These are phyloP conservation scores for Phytopythium chamaehyphon DNA, from an alignment of 352 stramenopile genomes.

Conservation along the genomic window DNA sequence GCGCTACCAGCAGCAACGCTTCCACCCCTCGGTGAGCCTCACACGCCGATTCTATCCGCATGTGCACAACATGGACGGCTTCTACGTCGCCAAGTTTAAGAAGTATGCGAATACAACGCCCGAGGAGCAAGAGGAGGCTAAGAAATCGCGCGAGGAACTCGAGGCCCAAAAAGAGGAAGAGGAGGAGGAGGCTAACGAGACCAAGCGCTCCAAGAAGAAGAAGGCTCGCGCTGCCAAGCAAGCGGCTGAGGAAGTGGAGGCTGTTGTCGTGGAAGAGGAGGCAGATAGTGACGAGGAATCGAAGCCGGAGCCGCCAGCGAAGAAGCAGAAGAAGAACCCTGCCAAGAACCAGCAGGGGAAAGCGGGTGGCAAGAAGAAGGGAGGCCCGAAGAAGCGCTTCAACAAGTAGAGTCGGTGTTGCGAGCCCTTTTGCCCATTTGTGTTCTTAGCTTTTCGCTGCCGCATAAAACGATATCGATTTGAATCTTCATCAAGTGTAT, in stretches of 20 bases:
- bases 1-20: conserved; percentile 95
- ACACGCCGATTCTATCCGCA: conserved; percentile 99
- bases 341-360: conserved; percentile 11
- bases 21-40: conserved; percentile 95
- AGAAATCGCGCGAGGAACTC: conserved; percentile 69
- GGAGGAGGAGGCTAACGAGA: conserved; percentile 61
- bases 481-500: background rate
- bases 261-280: conserved; percentile 55
- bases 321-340: conserved; percentile 20
- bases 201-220: conserved; percentile 83
- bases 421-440: too few species aligned
- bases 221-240: conserved; percentile 71
- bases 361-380: conserved; percentile 6
- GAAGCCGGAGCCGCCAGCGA: conserved; percentile 2
- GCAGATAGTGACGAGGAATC: conserved; percentile 45
- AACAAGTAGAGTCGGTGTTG: conserved; percentile 4
- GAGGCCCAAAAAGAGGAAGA: conserved; percentile 40
- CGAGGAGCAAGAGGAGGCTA: conserved; percentile 64
- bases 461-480: conserved; percentile 6
- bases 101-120: conserved; percentile 95
- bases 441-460: background rate
- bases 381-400: conserved; percentile 2
- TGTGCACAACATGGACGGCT: conserved; percentile 99
- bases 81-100: conserved; percentile 99
- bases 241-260: conserved; percentile 66